These are phyloP conservation scores for Microsporum ferrugineum DNA, from an alignment of 2,329 filamentous ascomycete species.

Conservation along the genomic window DNA sequence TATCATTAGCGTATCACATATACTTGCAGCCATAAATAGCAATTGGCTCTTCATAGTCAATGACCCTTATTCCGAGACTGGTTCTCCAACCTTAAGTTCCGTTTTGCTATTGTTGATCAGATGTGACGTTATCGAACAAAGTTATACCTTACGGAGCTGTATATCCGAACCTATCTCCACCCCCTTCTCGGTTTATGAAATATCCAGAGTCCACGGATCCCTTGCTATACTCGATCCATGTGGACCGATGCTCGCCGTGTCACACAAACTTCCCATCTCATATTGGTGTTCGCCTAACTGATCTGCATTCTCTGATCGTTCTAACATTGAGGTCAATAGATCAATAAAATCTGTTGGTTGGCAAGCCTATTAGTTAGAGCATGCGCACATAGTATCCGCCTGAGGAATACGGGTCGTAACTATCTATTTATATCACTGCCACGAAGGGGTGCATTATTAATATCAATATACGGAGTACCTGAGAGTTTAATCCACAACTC, in stretches of 20 bases:
- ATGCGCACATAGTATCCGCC: neutral
- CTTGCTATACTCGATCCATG: no score
- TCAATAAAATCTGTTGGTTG: neutral
- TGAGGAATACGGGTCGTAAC: neutral
- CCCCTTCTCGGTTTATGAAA: no score
- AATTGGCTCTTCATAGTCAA: neutral
- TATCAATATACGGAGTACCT: slow-evolving; percentile 36
- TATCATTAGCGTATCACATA: neutral
- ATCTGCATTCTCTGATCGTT: neutral
- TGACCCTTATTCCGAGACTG: neutral
- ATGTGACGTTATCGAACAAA: neutral
- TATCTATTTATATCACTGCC: slow-evolving; percentile 22
- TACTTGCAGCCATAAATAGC: neutral
- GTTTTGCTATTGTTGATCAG: neutral
- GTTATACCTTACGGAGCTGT: neutral
- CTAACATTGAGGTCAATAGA: neutral
- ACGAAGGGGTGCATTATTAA: slow-evolving; percentile 33
- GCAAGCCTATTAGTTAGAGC: neutral
- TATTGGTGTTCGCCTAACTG: neutral
- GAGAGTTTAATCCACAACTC: slow-evolving; percentile 40
- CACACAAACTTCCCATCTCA: no score
- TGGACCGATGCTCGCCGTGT: no score
- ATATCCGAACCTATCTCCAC: no score
- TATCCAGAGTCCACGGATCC: no score
- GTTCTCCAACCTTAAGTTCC: neutral